Conservation (phyloP, 768 basidiomycete species). For the Auriscalpium microsporum region DNA sequence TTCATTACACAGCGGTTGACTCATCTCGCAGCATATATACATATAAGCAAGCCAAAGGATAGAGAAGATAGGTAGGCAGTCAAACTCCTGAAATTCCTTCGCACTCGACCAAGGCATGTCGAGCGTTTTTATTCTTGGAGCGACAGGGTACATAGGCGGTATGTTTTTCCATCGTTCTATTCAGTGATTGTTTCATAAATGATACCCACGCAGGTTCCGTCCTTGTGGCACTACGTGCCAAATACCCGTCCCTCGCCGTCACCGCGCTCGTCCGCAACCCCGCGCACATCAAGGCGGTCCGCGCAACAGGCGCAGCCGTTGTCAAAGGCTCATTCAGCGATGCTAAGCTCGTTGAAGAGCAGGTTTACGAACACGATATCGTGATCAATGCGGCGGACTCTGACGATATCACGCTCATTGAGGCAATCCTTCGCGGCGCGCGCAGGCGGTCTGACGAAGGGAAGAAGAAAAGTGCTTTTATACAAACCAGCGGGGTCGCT, state of each 20-base stretch:
- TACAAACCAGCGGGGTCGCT: conserved; percentile 6
- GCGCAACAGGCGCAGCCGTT: too few relatives aligned
- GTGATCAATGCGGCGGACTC: not conserved
- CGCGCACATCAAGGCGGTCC: not conserved
- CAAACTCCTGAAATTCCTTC: too few relatives aligned
- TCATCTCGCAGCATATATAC: too few relatives aligned
- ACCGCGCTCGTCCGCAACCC: not conserved
- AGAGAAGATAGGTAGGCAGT: not conserved
- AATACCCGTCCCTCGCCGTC: not conserved
- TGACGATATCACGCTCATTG: not conserved
- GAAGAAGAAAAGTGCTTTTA: not conserved
- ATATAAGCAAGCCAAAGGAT: too few relatives aligned
- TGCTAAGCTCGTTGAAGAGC: not conserved
- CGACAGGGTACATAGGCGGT: not conserved
- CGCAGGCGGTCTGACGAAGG: not conserved
- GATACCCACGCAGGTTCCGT: not conserved
- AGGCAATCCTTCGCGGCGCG: not conserved
- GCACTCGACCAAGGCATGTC: too few relatives aligned
- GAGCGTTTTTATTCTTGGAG: not conserved
- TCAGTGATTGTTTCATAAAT: not conserved
- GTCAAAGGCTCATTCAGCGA: not conserved
- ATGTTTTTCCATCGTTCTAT: not conserved
- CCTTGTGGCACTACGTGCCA: not conserved
- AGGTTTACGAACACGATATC: not conserved
- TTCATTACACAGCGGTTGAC: too few relatives aligned